phyloP scores from a whole-genome alignment of 192 early-diverging fungal species.

The Backusella westeae region DNA sequence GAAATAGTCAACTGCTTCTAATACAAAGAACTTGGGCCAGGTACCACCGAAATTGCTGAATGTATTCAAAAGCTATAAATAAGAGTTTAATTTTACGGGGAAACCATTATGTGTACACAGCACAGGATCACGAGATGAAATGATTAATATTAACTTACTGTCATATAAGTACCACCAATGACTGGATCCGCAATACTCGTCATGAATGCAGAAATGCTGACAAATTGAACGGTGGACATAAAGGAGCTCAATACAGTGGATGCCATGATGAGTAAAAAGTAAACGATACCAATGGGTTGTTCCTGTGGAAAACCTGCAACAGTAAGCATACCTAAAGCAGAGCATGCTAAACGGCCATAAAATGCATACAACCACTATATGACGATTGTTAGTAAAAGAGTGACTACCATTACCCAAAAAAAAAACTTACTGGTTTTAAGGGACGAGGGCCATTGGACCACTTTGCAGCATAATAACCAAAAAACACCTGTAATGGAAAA shows the following conservation, averaged over 20 bases:
- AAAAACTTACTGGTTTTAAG: conserved; percentile 66
- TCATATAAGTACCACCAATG: conserved; percentile 91
- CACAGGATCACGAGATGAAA: neutral
- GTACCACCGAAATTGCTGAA: conserved; percentile 97
- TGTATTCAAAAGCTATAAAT: conserved; percentile 78
- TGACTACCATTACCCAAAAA: neutral
- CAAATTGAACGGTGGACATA: conserved; percentile 93
- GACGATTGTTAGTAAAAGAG: neutral
- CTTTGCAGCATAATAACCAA: conserved; percentile 96
- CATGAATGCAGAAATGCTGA: conserved; percentile 93
- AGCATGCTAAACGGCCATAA: conserved; percentile 78
- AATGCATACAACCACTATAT: conserved; percentile 90
- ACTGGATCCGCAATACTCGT: conserved; percentile 93
- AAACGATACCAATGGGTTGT: conserved; percentile 56
- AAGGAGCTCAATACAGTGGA: conserved; percentile 84
- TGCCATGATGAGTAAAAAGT: conserved; percentile 78
- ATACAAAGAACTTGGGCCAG: conserved; percentile 93
- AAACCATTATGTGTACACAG: neutral
- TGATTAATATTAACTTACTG: conserved; percentile 41
- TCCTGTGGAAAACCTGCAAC: conserved; percentile 76
- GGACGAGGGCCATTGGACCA: conserved; percentile 90
- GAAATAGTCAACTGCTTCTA: conserved; percentile 88
- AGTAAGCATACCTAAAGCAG: conserved; percentile 79
- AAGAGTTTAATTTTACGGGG: neutral
- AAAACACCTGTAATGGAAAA: conserved; percentile 94